Conservation (phyloP, 371 early-diverging fungal genomes). For the Thermomucor indicae-seudaticae region DNA sequence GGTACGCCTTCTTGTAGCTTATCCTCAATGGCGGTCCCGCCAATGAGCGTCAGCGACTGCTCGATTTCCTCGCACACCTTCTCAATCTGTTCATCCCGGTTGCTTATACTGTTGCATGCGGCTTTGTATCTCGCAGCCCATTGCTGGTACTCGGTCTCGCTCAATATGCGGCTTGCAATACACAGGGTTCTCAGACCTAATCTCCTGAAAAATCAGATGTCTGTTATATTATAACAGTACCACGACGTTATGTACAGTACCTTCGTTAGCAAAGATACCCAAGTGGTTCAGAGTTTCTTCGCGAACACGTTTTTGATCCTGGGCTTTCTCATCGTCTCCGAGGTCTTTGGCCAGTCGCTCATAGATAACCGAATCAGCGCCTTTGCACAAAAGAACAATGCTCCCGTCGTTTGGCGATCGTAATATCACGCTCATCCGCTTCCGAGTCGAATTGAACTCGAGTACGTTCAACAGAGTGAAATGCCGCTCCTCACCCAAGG, state of each 20-base stretch:
- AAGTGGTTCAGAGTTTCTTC: slow-evolving; percentile 36
- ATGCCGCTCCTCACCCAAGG: slow-evolving; percentile 65
- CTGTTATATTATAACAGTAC: too few species aligned
- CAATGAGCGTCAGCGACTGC: slow-evolving; percentile 63
- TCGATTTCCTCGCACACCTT: slow-evolving; percentile 84
- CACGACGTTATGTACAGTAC: slow-evolving; percentile 10
- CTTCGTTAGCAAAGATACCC: slow-evolving; percentile 83
- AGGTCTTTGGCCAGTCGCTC: slow-evolving; percentile 58
- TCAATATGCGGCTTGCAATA: slow-evolving; percentile 77
- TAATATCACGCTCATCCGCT: slow-evolving; percentile 83
- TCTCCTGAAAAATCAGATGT: too few species aligned
- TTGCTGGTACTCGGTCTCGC: slow-evolving; percentile 68
- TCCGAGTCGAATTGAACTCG: slow-evolving; percentile 85
- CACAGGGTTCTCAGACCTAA: slow-evolving; percentile 87
- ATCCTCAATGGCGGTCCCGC: slow-evolving; percentile 91
- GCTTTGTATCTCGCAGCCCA: slow-evolving; percentile 77
- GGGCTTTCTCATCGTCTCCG: slow-evolving; percentile 34
- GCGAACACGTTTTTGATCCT: slow-evolving; percentile 37
- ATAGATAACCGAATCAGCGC: slow-evolving; percentile 92
- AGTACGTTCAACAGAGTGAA: slow-evolving; percentile 72
- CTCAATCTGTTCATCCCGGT: slow-evolving; percentile 80
- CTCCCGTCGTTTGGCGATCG: slow-evolving; percentile 63
- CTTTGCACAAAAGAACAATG: slow-evolving; percentile 88
- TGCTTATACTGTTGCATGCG: slow-evolving; percentile 77
- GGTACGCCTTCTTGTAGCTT: slow-evolving; percentile 94